Conservation (phyloP, 1,284 basidiomycete species). For the Heterobasidion parviporum region DNA sequence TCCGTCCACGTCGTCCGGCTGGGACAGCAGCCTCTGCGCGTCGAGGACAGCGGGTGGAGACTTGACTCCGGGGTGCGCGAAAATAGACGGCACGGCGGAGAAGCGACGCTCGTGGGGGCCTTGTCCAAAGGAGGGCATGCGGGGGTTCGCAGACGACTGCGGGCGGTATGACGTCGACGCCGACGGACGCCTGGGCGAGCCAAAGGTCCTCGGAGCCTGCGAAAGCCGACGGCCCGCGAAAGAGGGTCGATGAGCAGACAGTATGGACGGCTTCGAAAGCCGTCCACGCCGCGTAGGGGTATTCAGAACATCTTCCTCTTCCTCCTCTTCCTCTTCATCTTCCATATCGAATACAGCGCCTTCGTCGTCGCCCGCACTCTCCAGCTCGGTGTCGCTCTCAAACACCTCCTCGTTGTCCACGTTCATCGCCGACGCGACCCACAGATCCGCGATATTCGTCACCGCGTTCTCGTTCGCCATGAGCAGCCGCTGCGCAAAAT, state of each 20-base stretch:
- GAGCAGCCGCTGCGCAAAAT: slow-evolving; percentile 85
- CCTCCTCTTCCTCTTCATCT: slow-evolving; percentile 20
- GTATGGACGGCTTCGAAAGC: neutral
- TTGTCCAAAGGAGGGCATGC: neutral
- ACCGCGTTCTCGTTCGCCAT: slow-evolving; percentile 90
- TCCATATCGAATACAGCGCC: slow-evolving; percentile 22
- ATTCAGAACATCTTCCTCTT: slow-evolving; percentile 19
- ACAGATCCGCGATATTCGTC: slow-evolving; percentile 83
- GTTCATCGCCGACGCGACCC: slow-evolving; percentile 90
- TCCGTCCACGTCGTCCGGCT: slow-evolving; percentile 24
- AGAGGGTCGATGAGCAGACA: neutral
- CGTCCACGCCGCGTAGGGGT: slow-evolving; percentile 8
- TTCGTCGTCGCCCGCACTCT: slow-evolving; percentile 20
- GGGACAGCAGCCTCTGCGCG: slow-evolving; percentile 44
- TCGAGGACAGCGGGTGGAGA: slow-evolving; percentile 64
- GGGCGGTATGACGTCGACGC: neutral
- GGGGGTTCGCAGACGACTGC: neutral
- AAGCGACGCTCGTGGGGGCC: slow-evolving; percentile 34
- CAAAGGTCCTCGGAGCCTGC: neutral
- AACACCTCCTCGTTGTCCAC: slow-evolving; percentile 78
- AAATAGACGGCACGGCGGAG: slow-evolving; percentile 65
- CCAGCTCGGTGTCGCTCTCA: slow-evolving; percentile 40
- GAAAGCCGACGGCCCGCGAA: neutral
- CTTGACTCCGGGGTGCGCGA: slow-evolving; percentile 70
- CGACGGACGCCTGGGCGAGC: slow-evolving; percentile 6